Evolutionary conservation across 306 rosid genomes (phyloP).

Genomic region (Lupinus albus): DNA sequence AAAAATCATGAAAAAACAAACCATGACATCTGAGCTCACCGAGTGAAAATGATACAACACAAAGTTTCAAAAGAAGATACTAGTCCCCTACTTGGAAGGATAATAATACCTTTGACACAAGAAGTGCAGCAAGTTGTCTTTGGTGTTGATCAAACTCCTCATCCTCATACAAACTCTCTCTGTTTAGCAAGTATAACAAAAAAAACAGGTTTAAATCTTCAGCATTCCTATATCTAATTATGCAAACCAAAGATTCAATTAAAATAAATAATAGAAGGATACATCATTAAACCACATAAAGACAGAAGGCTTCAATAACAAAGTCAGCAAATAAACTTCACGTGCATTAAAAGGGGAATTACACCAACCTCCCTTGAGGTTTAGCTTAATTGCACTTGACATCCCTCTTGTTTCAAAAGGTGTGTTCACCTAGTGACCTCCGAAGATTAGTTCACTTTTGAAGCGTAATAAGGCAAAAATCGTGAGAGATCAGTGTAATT

Average conservation of each 20-base stretch:
- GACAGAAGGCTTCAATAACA: conserved; percentile 7
- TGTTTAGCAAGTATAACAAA: conserved; percentile 41
- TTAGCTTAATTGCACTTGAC: too few species aligned
- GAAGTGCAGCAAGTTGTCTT: conserved; percentile 90
- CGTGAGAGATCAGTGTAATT: too few species aligned
- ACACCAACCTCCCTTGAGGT: neutral
- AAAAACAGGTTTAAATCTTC: conserved; percentile 6
- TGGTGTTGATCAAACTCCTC: conserved; percentile 91
- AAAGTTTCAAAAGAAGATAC: neutral
- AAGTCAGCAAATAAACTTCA: neutral
- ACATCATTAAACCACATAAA: neutral
- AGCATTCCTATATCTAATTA: neutral
- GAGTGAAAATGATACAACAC: neutral
- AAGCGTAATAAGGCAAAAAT: too few species aligned
- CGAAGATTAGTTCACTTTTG: too few species aligned
- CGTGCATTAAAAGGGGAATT: too few species aligned
- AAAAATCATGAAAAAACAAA: neutral
- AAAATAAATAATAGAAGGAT: neutral
- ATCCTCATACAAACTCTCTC: conserved; percentile 95
- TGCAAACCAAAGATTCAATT: neutral
- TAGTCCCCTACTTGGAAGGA: conserved; percentile 29
- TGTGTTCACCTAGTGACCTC: too few species aligned
- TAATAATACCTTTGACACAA: conserved; percentile 77
- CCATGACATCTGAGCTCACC: neutral
- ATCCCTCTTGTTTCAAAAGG: too few species aligned